phyloP scores from a whole-genome alignment of 208 protist species.

The Crithidia acanthocephali region DNA sequence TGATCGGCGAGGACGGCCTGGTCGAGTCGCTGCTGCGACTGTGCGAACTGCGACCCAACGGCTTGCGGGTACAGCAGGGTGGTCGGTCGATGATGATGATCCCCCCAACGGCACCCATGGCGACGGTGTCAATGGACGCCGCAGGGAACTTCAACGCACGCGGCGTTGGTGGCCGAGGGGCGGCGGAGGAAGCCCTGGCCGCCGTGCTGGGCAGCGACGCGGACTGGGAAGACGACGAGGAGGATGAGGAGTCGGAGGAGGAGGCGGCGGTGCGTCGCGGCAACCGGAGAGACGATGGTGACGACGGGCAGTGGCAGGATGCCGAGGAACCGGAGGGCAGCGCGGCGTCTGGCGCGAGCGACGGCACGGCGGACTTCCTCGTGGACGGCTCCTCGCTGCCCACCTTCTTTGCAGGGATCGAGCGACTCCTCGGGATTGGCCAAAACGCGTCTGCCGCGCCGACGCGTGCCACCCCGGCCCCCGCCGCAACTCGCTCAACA shows the following conservation, averaged over 20 bases:
- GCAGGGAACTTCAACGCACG: not conserved
- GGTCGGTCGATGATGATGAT: conserved; percentile 40
- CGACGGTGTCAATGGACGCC: conserved; percentile 5
- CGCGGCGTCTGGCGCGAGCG: conserved; percentile 13
- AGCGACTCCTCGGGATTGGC: conserved; percentile 21
- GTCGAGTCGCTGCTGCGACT: conserved; percentile 61
- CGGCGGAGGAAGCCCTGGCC: not conserved
- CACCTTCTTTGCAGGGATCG: conserved; percentile 27
- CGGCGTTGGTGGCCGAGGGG: not conserved
- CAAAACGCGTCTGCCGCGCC: conserved; percentile 1
- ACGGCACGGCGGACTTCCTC: conserved; percentile 27
- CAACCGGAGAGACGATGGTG: conserved; percentile 8
- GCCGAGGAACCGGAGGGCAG: conserved; percentile 19
- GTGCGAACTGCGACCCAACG: conserved; percentile 55
- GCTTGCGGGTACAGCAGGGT: conserved; percentile 48
- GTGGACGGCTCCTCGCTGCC: conserved; percentile 30
- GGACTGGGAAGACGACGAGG: conserved; percentile 32
- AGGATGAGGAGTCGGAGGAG: conserved; percentile 17
- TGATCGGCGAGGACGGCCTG: conserved; percentile 61
- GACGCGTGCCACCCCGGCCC: not conserved
- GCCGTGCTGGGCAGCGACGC: conserved; percentile 20
- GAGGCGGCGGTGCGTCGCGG: too few relatives aligned
- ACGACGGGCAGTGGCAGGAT: conserved; percentile 24
- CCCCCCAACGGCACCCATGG: not conserved
- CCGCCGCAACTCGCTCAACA: not conserved